These are phyloP conservation scores for Leccinum subgranulosum DNA, from an alignment of 768 basidiomycete genomes.

Conservation along the genomic window DNA sequence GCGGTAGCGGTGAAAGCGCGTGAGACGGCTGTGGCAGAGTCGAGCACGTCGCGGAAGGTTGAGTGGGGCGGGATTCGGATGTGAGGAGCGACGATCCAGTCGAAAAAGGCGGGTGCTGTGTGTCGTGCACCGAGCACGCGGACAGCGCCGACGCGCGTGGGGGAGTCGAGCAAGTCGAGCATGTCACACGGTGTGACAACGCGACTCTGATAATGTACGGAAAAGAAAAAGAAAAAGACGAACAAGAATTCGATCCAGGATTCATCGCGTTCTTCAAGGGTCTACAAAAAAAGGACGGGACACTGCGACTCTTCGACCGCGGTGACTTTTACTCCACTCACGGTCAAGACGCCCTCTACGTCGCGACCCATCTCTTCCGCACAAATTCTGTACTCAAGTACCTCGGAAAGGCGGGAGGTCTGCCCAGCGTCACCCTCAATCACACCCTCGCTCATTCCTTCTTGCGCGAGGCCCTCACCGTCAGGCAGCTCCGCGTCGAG, in stretches of 20 bases:
- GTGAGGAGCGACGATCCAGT: slow-evolving; percentile 70
- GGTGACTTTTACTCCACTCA: slow-evolving; percentile 86
- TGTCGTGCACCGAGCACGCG: slow-evolving; percentile 71
- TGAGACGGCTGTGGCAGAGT: slow-evolving; percentile 65
- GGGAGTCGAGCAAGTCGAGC: slow-evolving; percentile 45
- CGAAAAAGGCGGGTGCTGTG: slow-evolving; percentile 80
- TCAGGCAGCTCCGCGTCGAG: slow-evolving; percentile 87
- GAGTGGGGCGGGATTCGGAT: slow-evolving; percentile 28
- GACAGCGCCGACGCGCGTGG: slow-evolving; percentile 69
- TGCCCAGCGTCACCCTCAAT: slow-evolving; percentile 79
- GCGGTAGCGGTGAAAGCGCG: slow-evolving; percentile 68
- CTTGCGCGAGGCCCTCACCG: slow-evolving; percentile 85
- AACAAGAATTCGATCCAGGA: slow-evolving; percentile 55
- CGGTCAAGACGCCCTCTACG: slow-evolving; percentile 82
- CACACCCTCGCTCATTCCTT: slow-evolving; percentile 74
- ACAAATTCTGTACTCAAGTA: slow-evolving; percentile 94
- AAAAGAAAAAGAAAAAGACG: slow-evolving; percentile 36
- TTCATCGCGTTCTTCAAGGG: slow-evolving; percentile 71
- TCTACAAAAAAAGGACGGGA: slow-evolving; percentile 68
- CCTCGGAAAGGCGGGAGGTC: slow-evolving; percentile 57
- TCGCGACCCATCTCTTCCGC: slow-evolving; percentile 78
- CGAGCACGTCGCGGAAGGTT: slow-evolving; percentile 64
- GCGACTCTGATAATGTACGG: slow-evolving; percentile 45
- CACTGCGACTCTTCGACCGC: slow-evolving; percentile 85
- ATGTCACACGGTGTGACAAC: slow-evolving; percentile 8